Percentiles rank a stretch among this genome's conserved stretches.
Evolutionary conservation across 1,284 basidiomycete species (phyloP).

Genomic region (Pulchroboletus neoregius): DNA sequence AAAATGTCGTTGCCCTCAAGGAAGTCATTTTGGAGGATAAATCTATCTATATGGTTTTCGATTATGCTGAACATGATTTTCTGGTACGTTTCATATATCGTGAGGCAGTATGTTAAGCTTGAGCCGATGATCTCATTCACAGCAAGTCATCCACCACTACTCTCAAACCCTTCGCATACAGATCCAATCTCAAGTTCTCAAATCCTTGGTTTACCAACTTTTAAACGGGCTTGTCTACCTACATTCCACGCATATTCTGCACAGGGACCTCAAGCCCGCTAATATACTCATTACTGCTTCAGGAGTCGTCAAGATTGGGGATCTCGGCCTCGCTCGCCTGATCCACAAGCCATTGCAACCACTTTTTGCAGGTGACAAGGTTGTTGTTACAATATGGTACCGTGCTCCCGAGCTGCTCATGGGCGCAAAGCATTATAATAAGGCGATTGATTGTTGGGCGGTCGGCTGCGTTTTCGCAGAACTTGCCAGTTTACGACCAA

Average conservation of each 20-base stretch:
- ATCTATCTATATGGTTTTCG: conserved; percentile 98
- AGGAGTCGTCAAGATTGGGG: conserved; percentile 97
- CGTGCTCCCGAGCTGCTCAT: conserved; percentile 92
- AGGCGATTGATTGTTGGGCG: conserved; percentile 94
- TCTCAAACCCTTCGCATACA: conserved; percentile 80
- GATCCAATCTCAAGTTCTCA: conserved; percentile 78
- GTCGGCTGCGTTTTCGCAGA: conserved; percentile 98
- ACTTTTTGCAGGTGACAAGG: conserved; percentile 88
- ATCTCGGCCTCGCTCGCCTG: conserved; percentile 90
- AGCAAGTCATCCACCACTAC: conserved; percentile 99
- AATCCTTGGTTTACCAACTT: conserved; percentile 94
- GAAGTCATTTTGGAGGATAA: conserved; percentile 98
- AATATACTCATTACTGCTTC: conserved; percentile 92
- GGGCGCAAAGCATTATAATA: conserved; percentile 95
- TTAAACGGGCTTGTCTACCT: conserved; percentile 93
- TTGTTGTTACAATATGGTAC: conserved; percentile 99
- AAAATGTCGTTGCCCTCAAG: conserved; percentile 86
- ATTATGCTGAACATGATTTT: conserved; percentile 98
- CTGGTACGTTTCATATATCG: conserved; percentile 53
- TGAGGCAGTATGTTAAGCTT: neutral
- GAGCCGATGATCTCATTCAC: neutral
- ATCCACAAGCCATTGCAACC: conserved; percentile 84
- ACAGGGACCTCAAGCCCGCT: conserved; percentile 96
- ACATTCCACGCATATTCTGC: conserved; percentile 92
- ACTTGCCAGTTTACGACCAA: conserved; percentile 86